phyloP scores from a whole-genome alignment of 2,329 filamentous ascomycete species.

The Myrmaecium sp. region DNA sequence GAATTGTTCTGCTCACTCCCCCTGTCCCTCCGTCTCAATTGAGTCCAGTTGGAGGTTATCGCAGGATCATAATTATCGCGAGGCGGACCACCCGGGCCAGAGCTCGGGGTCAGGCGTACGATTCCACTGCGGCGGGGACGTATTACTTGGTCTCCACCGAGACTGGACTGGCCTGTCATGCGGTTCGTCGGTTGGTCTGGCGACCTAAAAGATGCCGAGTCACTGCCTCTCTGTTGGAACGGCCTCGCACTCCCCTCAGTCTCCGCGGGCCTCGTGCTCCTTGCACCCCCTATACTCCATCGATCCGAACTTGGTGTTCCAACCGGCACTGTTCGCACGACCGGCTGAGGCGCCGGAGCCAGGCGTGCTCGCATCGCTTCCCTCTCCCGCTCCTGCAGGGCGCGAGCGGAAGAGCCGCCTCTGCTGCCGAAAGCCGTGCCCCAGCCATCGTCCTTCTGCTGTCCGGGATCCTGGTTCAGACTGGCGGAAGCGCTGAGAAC shows the following conservation, averaged over 20 bases:
- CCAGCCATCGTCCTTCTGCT: conserved; percentile 12
- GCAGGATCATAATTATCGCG: conserved; percentile 1
- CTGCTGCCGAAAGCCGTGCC: conserved; percentile 1
- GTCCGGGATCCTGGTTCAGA: conserved; percentile 15
- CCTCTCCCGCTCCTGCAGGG: not conserved
- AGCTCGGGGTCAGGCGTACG: not conserved
- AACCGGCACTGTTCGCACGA: not conserved
- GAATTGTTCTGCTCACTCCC: not conserved
- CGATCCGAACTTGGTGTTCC: not conserved
- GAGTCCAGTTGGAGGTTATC: conserved; percentile 1
- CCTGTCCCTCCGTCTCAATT: conserved; percentile 1
- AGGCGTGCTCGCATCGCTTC: conserved; percentile 1
- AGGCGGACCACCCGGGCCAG: not conserved
- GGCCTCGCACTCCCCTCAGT: not conserved
- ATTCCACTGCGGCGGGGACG: not conserved
- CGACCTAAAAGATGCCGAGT: too few species aligned
- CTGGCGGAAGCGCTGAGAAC: conserved; percentile 16
- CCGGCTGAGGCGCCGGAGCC: not conserved
- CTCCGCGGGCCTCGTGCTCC: not conserved
- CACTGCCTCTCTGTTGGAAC: conserved; percentile 4
- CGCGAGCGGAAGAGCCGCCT: not conserved
- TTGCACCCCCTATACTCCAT: not conserved
- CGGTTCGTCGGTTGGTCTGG: not conserved
- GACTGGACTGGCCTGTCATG: not conserved
- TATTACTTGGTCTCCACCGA: not conserved